Base-by-base conservation (phyloP, 805 yeast genomes). In the Barnettozyma salicaria region DNA sequence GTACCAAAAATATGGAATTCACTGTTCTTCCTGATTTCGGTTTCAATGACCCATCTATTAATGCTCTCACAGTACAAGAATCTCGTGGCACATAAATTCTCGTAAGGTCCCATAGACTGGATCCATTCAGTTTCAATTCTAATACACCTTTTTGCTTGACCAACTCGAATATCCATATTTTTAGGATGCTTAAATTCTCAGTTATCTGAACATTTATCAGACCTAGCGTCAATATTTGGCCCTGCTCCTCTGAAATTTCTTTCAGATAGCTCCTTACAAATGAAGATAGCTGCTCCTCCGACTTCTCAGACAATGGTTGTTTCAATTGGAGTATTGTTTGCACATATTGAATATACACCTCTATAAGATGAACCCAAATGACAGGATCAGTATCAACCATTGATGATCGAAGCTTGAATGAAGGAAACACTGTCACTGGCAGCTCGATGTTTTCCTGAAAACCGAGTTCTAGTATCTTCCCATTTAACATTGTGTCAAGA, bases 321-420 rank as follows among this genome's bases (percentile, higher is more conserved):
- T 61, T 58, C 8, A 67, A 47, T 24, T 62, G 61, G 6, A 63
- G 56, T 11, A 55, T 45, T 3, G 52, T 47, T 23, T 72, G 56
- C 27, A 82, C 55, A 40, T 63, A 72, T 39, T 70, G 64, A 37
- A 81, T 74, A 56, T 80, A 83, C 4, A 74, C 73, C 46, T 80
- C 85, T 13, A 83, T 58, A 16, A 80, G 59, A 54, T 81, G 87
- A 4, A 73, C 80, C 88, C 90, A 83, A 7, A 83, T 83, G 17
- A 83, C 88, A 0, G 94, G 94, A 53, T 83, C 94, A 43, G 76
- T 82, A 52, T 83, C 92, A 6, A 80, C 78, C 53, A 83, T 62
- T n/a, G 86, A 76, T 0, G 89, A 82, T 24, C 92, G 64, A 19
- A 83, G 67, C 43, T 73, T 72, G 59, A 82, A 81, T 2, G 89